Evolutionary conservation across 176 grass and related monocot species (phyloP), one percentile per base, ranked within the genome.

Genomic region (Phoenix roebelenii): DNA sequence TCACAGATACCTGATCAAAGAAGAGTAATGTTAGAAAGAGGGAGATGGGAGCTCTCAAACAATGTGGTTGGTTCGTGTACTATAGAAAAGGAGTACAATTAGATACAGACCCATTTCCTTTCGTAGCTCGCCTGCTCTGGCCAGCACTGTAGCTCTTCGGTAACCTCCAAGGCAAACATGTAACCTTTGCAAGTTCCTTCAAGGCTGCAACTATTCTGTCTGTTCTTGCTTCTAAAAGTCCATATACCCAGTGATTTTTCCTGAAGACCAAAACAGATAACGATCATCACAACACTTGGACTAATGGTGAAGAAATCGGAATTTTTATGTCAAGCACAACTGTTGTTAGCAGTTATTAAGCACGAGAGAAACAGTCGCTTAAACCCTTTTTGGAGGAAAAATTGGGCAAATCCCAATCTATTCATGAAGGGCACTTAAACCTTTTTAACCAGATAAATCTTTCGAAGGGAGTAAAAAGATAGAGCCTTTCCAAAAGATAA

Each of bases 201-300:
- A 3, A 65, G 61, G 73, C 76, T 80, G 65, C 23, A 65, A 52
- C 59, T 83, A 30, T 69, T 77, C 73, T 95, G 72, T 4, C 79
- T 89, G 73, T 85, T 95, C 82, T 95, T 95, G 85, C 89, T 95
- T 74, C 75, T 89, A 70, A 95, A 89, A 48, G 77, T 77, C 89
- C 89, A 95, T 28, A 79, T 68, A 51, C 89, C 89, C 66, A 95
- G 77, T 16, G 68, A 28, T 71, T 18, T 20, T 63, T 75, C 71
- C 85, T 95, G 79, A 59, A 64, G 20, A 50, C 15, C 64, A 14
- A 17, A 63, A 59, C 0, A 53, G 22, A 65, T 25, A 44, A 44
- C 5, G 7, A 54, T 16, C 5, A 55, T 35, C 7, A 25, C 3
- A 39, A 32, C 12, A 44, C 35, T 44, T 44, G 0, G 10, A 44